Percentiles rank a stretch among this genome's conserved stretches.
Conservation (phyloP, 2,329 filamentous ascomycete genomes). For the Trichoderma gracile region DNA sequence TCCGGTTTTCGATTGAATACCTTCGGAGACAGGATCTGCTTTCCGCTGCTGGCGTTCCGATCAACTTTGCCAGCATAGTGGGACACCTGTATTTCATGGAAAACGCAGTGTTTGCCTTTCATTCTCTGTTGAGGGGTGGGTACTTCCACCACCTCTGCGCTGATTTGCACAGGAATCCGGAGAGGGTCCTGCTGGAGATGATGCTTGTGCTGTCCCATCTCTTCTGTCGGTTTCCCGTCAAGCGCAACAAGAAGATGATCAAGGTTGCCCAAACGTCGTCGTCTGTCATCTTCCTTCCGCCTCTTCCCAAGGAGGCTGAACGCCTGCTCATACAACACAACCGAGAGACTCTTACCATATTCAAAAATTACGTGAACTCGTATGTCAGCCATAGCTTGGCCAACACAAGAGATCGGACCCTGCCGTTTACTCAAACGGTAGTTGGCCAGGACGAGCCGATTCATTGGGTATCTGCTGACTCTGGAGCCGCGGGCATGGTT, state of each 20-base stretch:
- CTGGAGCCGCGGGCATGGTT: slow-evolving; percentile 45
- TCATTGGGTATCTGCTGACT: neutral
- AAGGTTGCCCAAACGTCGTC: slow-evolving; percentile 57
- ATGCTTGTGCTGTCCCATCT: slow-evolving; percentile 70
- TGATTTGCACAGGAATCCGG: slow-evolving; percentile 52
- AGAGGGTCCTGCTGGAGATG: slow-evolving; percentile 56
- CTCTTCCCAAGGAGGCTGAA: slow-evolving; percentile 59
- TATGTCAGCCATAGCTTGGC: slow-evolving; percentile 66
- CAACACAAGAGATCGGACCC: slow-evolving; percentile 49
- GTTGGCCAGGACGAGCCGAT: slow-evolving; percentile 16
- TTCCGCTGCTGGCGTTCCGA: slow-evolving; percentile 58
- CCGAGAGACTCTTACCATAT: slow-evolving; percentile 63
- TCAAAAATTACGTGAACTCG: slow-evolving; percentile 67
- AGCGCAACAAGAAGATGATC: slow-evolving; percentile 46
- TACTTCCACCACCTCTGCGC: slow-evolving; percentile 66
- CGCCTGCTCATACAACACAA: slow-evolving; percentile 63
- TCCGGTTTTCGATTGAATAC: slow-evolving; percentile 81
- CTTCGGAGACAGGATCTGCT: slow-evolving; percentile 69
- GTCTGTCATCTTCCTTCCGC: slow-evolving; percentile 65
- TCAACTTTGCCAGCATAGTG: slow-evolving; percentile 72
- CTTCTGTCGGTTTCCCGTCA: slow-evolving; percentile 61
- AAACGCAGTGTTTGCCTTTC: slow-evolving; percentile 74
- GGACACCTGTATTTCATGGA: slow-evolving; percentile 76
- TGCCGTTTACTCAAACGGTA: slow-evolving; percentile 55
- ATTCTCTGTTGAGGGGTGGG: slow-evolving; percentile 68